Conservation (phyloP, 148 eudicot genomes). For the Camellia granthamiana region DNA sequence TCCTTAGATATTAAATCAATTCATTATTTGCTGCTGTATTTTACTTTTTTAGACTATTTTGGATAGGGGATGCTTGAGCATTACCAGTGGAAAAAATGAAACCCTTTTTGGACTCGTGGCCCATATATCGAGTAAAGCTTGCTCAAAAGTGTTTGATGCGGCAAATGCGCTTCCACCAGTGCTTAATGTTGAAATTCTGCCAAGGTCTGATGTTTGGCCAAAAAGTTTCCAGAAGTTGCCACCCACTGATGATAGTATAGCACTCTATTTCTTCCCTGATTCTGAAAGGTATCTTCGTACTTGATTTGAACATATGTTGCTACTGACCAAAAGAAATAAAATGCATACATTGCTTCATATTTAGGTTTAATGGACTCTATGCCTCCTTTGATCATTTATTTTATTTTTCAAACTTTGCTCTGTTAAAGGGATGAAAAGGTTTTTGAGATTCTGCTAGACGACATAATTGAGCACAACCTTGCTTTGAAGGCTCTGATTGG, state of each 20-base stretch:
- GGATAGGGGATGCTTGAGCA: constrained; percentile 28
- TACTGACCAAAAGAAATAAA: background rate
- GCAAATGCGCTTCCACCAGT: constrained; percentile 23
- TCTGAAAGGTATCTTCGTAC: constrained; percentile 26
- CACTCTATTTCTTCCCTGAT: constrained; percentile 35
- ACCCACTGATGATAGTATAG: constrained; percentile 28
- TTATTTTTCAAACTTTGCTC: background rate
- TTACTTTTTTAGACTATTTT: background rate
- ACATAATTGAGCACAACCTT: constrained; percentile 22
- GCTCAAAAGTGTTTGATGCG: constrained; percentile 26
- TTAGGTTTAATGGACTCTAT: background rate
- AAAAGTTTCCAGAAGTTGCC: constrained; percentile 25
- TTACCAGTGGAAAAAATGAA: constrained; percentile 9
- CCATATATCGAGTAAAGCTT: constrained; percentile 39
- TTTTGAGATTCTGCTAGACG: constrained; percentile 21
- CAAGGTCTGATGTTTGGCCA: constrained; percentile 29
- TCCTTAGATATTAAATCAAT: background rate
- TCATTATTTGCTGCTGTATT: background rate
- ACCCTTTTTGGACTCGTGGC: constrained; percentile 26
- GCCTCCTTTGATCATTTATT: background rate
- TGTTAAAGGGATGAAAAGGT: constrained; percentile 33
- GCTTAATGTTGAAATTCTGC: constrained; percentile 19
- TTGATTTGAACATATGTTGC: background rate
- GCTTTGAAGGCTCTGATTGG: constrained; percentile 25
- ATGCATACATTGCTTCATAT: too few species aligned